A percentile compares a stretch with the other conserved stretches of the same genome.
phyloP scores from a whole-genome alignment of 2,329 filamentous ascomycete genomes.

The Ampelomyces quisqualis region DNA sequence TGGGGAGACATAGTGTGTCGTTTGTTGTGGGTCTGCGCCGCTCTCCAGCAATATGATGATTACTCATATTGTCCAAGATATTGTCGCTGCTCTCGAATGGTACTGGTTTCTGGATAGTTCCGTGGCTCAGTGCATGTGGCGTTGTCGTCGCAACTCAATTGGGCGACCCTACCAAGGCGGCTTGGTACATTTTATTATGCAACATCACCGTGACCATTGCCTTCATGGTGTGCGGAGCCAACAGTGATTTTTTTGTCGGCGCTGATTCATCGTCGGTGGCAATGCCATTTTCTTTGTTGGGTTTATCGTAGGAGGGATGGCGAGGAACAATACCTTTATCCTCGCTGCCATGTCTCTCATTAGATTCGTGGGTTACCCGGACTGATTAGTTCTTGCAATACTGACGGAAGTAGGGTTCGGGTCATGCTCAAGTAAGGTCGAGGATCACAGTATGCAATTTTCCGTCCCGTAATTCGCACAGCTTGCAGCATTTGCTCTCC shows the following conservation, averaged over 20 bases:
- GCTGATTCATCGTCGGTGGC: slow-evolving; percentile 50
- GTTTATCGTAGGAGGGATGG: slow-evolving; percentile 40
- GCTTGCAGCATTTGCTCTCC: slow-evolving; percentile 48
- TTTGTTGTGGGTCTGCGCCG: slow-evolving; percentile 15
- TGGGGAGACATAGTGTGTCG: slow-evolving; percentile 48
- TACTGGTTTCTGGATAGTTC: slow-evolving; percentile 46
- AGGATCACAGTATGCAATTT: not conserved
- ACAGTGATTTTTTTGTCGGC: slow-evolving; percentile 52
- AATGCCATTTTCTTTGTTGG: slow-evolving; percentile 47
- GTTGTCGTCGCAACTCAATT: slow-evolving; percentile 38
- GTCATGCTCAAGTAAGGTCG: slow-evolving; percentile 23
- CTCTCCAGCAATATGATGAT: not conserved
- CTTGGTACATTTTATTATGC: slow-evolving; percentile 44
- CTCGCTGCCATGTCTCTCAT: slow-evolving; percentile 47
- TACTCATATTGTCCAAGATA: slow-evolving; percentile 21
- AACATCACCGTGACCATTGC: slow-evolving; percentile 47
- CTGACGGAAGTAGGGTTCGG: slow-evolving; percentile 10
- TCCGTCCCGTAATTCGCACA: not conserved
- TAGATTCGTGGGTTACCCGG: slow-evolving; percentile 38
- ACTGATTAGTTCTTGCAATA: not conserved
- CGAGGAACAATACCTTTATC: slow-evolving; percentile 44
- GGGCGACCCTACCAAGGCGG: slow-evolving; percentile 35
- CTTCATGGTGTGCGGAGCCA: slow-evolving; percentile 46
- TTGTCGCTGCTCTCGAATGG: slow-evolving; percentile 42
- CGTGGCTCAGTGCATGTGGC: slow-evolving; percentile 35